A percentile compares a stretch with the other conserved stretches of the same genome.
phyloP scores from a whole-genome alignment of 1,139 yeast genomes.

The Suhomyces chickasaworum region DNA sequence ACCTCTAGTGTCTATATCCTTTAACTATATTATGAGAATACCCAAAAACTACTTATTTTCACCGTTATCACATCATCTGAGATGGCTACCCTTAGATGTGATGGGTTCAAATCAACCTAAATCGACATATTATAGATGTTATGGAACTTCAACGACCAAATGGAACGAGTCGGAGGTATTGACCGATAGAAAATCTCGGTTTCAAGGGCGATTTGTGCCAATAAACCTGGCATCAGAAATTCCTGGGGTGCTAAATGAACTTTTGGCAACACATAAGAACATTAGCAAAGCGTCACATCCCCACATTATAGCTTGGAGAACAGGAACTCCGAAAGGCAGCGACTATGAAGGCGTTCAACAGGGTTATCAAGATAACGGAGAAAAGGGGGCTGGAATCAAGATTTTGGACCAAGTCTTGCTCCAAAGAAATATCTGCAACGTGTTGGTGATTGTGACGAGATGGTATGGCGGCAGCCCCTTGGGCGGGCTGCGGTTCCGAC shows the following conservation, averaged over 20 bases:
- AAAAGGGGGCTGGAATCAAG: conserved; percentile 63
- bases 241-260: conserved; percentile 34
- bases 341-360: conserved; percentile 39
- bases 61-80: background rate
- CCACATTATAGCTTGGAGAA: conserved; percentile 69
- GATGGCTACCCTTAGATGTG: background rate
- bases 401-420: conserved; percentile 52
- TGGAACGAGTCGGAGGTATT: conserved; percentile 37
- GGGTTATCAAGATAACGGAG: conserved; percentile 66
- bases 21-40: background rate
- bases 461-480: conserved; percentile 76
- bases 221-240: conserved; percentile 42
- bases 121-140: background rate
- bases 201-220: conserved; percentile 57
- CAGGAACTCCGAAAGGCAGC: conserved; percentile 27
- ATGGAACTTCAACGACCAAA: background rate
- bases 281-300: conserved; percentile 61
- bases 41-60: background rate
- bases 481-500: conserved; percentile 66
- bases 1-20: background rate
- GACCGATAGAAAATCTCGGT: conserved; percentile 55
- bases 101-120: background rate
- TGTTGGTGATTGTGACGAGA: conserved; percentile 62
- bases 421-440: conserved; percentile 48
- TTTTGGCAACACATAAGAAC: conserved; percentile 42